A percentile compares a stretch with the other conserved stretches of the same genome.
phyloP scores from a whole-genome alignment of 164 flowering plant genomes.

The Nelumbo lutea region DNA sequence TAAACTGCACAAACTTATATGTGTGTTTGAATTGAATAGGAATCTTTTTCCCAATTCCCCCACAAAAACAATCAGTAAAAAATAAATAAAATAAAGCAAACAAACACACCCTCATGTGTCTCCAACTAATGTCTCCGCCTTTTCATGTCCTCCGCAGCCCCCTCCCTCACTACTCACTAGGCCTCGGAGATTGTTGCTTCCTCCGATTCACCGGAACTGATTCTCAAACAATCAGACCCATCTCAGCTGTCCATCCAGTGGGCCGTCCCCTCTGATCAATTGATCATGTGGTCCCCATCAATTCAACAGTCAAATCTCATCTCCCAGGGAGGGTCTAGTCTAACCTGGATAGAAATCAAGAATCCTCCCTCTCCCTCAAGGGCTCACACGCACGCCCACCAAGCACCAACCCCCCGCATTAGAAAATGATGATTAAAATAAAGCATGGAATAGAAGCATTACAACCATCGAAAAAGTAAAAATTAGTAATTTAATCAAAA shows the following conservation, averaged over 20 bases:
- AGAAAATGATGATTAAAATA: neutral
- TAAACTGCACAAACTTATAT: too few species aligned
- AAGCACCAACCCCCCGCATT: too few species aligned
- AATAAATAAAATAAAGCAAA: slow-evolving; percentile 12
- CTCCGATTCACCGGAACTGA: too few species aligned
- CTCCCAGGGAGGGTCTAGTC: too few species aligned
- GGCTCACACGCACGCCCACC: too few species aligned
- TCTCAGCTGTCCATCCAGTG: neutral
- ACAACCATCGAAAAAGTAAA: slow-evolving; percentile 11
- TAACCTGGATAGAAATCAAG: too few species aligned
- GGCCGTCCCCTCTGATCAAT: too few species aligned
- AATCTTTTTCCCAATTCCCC: slow-evolving; percentile 29
- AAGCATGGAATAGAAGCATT: slow-evolving; percentile 16
- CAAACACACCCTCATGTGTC: slow-evolving; percentile 26
- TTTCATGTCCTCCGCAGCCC: slow-evolving; percentile 11
- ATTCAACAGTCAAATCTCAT: too few species aligned
- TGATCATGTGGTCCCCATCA: too few species aligned
- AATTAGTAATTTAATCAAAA: slow-evolving; percentile 9
- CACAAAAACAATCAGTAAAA: slow-evolving; percentile 10
- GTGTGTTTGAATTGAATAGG: slow-evolving; percentile 3
- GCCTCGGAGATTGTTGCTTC: neutral
- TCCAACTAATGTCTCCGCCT: slow-evolving; percentile 36
- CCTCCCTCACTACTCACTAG: slow-evolving; percentile 3
- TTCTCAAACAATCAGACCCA: too few species aligned
- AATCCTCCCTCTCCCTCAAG: too few species aligned